phyloP scores from a whole-genome alignment of 2,329 filamentous ascomycete species.

The Lachnellula cervina region DNA sequence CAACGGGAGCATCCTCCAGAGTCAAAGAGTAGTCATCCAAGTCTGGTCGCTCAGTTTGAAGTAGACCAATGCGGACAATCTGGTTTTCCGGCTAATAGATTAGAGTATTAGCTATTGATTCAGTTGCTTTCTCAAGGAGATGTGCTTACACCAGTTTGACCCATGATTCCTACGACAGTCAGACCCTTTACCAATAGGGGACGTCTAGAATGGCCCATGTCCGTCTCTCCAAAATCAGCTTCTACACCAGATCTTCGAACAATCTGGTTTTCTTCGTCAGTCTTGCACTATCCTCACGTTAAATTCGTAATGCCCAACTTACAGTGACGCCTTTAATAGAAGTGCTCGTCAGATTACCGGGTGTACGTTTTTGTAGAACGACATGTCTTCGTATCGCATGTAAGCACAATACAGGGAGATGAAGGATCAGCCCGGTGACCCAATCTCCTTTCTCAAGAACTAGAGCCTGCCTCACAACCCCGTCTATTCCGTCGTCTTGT shows the following conservation, averaged over 20 bases:
- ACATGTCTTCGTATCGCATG: neutral
- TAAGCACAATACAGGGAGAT: slow-evolving; percentile 1
- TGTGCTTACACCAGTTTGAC: slow-evolving; percentile 4
- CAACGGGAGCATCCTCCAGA: neutral
- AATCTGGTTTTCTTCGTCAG: neutral
- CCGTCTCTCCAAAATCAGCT: slow-evolving; percentile 1
- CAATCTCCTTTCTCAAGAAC: neutral
- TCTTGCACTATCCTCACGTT: neutral
- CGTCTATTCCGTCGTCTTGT: neutral
- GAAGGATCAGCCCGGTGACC: slow-evolving; percentile 4
- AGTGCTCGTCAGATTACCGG: neutral
- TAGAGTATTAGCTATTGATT: neutral
- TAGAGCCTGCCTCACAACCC: neutral
- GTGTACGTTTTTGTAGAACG: neutral
- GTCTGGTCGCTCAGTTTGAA: neutral
- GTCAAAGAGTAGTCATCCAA: neutral
- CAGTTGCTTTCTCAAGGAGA: no score
- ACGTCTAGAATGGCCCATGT: neutral
- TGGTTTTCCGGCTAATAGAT: neutral
- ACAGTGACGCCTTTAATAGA: neutral
- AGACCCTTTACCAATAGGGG: neutral
- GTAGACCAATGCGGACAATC: slow-evolving; percentile 3
- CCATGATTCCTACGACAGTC: neutral
- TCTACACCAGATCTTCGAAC: slow-evolving; percentile 3
- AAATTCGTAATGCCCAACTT: neutral